Evolutionary conservation across 2,329 filamentous ascomycete genomes (phyloP).

Genomic region (Pseudogymnoascus sp.): DNA sequence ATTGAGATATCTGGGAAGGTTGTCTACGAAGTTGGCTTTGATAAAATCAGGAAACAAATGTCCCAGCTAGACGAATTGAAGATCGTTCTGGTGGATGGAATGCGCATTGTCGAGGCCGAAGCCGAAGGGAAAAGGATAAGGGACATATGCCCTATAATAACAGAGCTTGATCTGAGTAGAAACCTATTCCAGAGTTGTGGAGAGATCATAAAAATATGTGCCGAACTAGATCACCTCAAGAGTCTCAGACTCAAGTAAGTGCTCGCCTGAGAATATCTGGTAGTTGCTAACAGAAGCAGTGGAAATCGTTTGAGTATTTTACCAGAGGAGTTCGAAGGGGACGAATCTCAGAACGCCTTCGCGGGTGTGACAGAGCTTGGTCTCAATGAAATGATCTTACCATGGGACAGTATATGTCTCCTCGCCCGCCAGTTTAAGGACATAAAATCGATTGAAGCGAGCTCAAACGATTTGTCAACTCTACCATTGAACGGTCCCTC

Average conservation of each 20-base stretch:
- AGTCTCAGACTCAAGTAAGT: constrained; percentile 65
- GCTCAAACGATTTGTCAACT: constrained; percentile 49
- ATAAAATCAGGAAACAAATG: constrained; percentile 78
- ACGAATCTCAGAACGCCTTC: constrained; percentile 36
- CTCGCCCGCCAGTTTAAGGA: constrained; percentile 46
- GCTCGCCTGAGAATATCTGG: neutral
- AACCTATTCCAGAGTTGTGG: constrained; percentile 67
- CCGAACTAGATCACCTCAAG: constrained; percentile 57
- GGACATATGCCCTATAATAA: constrained; percentile 56
- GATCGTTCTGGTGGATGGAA: constrained; percentile 73
- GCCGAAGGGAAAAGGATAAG: constrained; percentile 35
- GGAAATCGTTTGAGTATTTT: constrained; percentile 61
- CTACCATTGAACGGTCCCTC: constrained; percentile 39
- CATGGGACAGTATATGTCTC: constrained; percentile 55
- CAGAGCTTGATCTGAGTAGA: constrained; percentile 75
- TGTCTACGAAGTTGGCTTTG: constrained; percentile 89
- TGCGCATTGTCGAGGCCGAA: constrained; percentile 47
- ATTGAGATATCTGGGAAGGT: constrained; percentile 73
- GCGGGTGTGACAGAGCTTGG: constrained; percentile 50
- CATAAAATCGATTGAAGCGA: constrained; percentile 44
- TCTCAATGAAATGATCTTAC: constrained; percentile 59
- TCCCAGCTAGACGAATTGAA: constrained; percentile 70
- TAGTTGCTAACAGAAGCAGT: constrained; percentile 35
- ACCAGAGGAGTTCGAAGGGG: constrained; percentile 34
- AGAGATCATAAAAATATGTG: constrained; percentile 64